A percentile compares a stretch with the other conserved stretches of the same genome.
Conservation (phyloP, 495 filamentous ascomycete genomes). For the Penicillium samsonianum region DNA sequence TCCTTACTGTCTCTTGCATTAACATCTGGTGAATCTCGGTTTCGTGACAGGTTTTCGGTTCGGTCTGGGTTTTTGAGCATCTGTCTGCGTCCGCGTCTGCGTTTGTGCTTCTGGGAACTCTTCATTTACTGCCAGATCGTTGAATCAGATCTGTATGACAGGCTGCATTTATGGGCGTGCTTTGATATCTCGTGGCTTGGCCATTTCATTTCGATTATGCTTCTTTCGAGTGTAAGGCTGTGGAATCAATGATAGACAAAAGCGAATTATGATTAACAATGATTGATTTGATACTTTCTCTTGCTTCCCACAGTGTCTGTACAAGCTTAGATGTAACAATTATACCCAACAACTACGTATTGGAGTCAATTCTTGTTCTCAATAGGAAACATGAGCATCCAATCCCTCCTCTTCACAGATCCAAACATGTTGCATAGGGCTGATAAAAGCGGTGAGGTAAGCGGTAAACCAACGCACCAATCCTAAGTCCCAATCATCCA, state of each 20-base stretch:
- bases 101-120: neutral
- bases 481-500: neutral
- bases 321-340: no score
- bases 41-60: conserved; percentile 12
- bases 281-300: neutral
- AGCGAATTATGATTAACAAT: conserved; percentile 16
- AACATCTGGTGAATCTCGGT: conserved; percentile 10
- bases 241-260: conserved; percentile 14
- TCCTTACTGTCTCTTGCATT: conserved; percentile 18
- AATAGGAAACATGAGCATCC: neutral
- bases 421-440: neutral
- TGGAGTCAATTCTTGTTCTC: neutral
- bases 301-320: neutral
- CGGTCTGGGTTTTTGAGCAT: conserved; percentile 7
- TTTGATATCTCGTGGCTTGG: neutral
- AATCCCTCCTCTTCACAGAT: neutral
- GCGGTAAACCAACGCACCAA: conserved; percentile 1
- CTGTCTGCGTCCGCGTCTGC: conserved; percentile 1
- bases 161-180: conserved; percentile 1
- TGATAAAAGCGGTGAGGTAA: neutral
- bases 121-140: neutral
- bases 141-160: neutral
- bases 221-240: neutral
- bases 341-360: neutral
- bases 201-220: neutral